Evolutionary conservation across 2,329 filamentous ascomycete genomes (phyloP).

Genomic region (Colletotrichum sp.): DNA sequence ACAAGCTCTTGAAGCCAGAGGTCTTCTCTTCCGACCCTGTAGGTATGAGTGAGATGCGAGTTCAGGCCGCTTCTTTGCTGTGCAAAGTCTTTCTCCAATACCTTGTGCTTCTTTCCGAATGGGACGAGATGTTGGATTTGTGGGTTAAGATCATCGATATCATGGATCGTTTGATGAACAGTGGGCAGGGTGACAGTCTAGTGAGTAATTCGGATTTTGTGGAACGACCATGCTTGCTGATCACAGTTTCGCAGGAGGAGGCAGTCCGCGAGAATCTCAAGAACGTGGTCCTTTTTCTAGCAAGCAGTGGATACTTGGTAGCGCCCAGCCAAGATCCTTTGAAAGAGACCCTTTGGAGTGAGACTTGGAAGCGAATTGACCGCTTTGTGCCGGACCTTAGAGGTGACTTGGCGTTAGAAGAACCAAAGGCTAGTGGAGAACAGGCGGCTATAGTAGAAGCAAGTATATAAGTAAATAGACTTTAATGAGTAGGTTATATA

Average conservation of each 20-base stretch:
- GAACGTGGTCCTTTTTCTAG: constrained; percentile 95
- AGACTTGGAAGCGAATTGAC: constrained; percentile 71
- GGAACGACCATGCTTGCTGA: background rate
- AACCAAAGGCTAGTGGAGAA: constrained; percentile 23
- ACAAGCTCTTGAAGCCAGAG: constrained; percentile 88
- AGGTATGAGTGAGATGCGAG: constrained; percentile 94
- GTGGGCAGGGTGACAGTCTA: constrained; percentile 87
- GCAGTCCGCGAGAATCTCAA: constrained; percentile 95
- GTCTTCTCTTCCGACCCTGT: constrained; percentile 89
- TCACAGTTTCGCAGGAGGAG: constrained; percentile 72
- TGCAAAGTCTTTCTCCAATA: constrained; percentile 98
- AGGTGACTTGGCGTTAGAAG: constrained; percentile 61
- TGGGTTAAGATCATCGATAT: constrained; percentile 94
- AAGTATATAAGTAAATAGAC: background rate
- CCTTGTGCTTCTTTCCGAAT: constrained; percentile 81
- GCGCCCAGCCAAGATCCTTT: constrained; percentile 65
- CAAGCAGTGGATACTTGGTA: constrained; percentile 83
- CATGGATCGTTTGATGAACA: constrained; percentile 96
- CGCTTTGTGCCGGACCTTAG: constrained; percentile 67
- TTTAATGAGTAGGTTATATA: background rate
- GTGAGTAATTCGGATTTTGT: constrained; percentile 55
- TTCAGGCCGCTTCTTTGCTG: constrained; percentile 87
- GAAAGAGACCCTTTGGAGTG: constrained; percentile 63
- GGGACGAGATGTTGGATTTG: constrained; percentile 87
- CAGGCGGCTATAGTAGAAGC: background rate